Percentiles rank a stretch among this genome's conserved stretches.
Evolutionary conservation across 345 rosid genomes (phyloP).

Genomic region (Arabidopsis thaliana): TAIR10.1 NC_003070.9:3876001-3876500

Average conservation of each 20-base stretch:
- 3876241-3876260: conserved; percentile 60
- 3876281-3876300: background rate
- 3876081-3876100: background rate
- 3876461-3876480: conserved; percentile 55
- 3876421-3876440: background rate
- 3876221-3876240: conserved; percentile 63
- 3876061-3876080: background rate
- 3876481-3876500: conserved; percentile 67
- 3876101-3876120: background rate
- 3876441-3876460: background rate
- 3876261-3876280: conserved; percentile 52
- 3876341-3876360: no score
- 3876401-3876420: background rate
- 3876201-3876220: conserved; percentile 75
- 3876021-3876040: background rate
- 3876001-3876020: background rate
- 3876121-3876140: background rate
- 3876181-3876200: conserved; percentile 62
- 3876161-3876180: conserved; percentile 52
- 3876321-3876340: no score
- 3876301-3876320: no score
- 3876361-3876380: conserved; percentile 2
- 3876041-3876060: background rate
- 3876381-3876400: background rate
- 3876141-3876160: conserved; percentile 20